Evolutionary conservation across 768 basidiomycete genomes (phyloP), one percentile per base, ranked within the genome.

Genomic region (Clitopilus passeckerianus): DNA sequence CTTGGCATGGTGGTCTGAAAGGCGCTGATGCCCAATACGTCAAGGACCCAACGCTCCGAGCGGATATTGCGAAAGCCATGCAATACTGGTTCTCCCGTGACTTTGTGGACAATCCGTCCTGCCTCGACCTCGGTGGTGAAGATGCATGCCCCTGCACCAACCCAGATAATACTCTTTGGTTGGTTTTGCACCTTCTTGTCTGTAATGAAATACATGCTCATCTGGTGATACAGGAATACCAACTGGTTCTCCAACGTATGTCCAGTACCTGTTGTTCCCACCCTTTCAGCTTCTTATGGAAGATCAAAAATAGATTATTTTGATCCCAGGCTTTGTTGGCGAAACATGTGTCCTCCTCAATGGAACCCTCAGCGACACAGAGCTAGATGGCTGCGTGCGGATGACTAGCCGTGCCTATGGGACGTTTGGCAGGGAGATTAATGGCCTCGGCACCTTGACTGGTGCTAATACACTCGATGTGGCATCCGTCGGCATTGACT

Each of bases 391-490:
- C 59, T 88, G 86, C 63, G 75, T 73, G 8, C 65, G 71, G 52
- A 85, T 87, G 56, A 80, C 80, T 0, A 66, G 66, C 5, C 79
- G 87, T 15, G 72, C 84, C 4, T 88, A 83, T 61, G 75, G 67
- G 5, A 71, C 77, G 5, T 81, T 86, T 60, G 73, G 72, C 58
- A 71, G 69, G 54, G 70, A 64, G 44, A 69, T 82, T 30, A 75
- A 78, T 63, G 77, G 78, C 24, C 66, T 80, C 1, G 78, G 81
- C 15, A 77, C 73, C 41, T 67, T 87, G 22, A 83, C 84, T 30
- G 88, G 88, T 12, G 87, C 88, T 5, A 89, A 90, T 64, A 76
- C 79, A 0, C 71, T 89, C 54, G 86, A 90, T 66, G 78, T 89
- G 35, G 84, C 85, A 18, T 82, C 79, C 63, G 80, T 87, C 53